Evolutionary conservation across 1,139 yeast genomes (phyloP), one percentile per base, ranked within the genome.

Genomic region (Zhuliangozyma parablackwelliae): DNA sequence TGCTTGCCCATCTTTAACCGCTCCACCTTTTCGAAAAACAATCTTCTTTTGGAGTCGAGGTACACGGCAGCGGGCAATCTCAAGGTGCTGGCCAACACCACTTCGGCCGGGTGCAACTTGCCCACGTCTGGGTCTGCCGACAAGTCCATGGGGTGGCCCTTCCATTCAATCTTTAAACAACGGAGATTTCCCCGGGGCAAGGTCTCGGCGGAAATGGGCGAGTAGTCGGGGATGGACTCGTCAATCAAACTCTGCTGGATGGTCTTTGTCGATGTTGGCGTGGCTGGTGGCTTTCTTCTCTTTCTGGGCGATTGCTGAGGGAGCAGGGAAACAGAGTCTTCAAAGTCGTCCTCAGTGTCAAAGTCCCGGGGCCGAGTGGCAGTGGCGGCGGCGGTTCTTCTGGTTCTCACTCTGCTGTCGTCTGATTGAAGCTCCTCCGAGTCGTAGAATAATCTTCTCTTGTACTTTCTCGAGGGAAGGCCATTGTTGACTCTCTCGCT

Each of bases 91-190:
- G 97, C 97, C 45, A 92, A 69, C 32, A 76, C 70, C n/a, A 83
- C 72, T 62, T 92, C 98, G 2, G 96, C 96, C 0, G 97, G 96
- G 58, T 90, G 97, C 47, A 92, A 69, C 50, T 81, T 74, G 35
- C 66, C 65, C 37, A 74, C 61, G 48, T 86, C 72, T 21, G 96
- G 95, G 60, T 92, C 97, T 29, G 61, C 54, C 10, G 83, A 70
- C 43, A 92, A 72, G 59, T 87, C 95, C 96, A 92, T 88, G 30
- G 97, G 95, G 51, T 89, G 95, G 9, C 97, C 97, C 65, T 90
- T 90, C 98, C 98, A 92, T 56, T 90, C 97, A 33, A 95, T 86
- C 54, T 83, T 83, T 50, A 92, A 71, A 48, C 89, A 78, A 60
- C 82, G 81, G 33, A 63, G 47, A 52, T 80, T 80, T 51, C 79